Base-by-base conservation (phyloP, 1,139 yeast genomes). In the Arxiozyma slooffiae region DNA sequence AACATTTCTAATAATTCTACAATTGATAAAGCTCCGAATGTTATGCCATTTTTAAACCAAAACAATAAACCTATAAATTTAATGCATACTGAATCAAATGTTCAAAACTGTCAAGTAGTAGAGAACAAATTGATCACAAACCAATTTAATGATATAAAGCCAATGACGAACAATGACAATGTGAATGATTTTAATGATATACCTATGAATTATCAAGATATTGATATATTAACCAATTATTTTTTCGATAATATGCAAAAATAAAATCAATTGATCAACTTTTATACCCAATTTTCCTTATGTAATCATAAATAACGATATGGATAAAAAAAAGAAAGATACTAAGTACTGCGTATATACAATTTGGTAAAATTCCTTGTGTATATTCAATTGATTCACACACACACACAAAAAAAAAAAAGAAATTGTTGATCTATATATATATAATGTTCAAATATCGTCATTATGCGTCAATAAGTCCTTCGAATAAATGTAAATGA, bases 321-420 rank as follows among this genome's bases (percentile, higher is more conserved):
- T n/a, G n/a, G n/a, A n/a, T n/a, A n/a, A n/a, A 7, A 23, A 4
- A 22, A 18, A 9, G n/a, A 43, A 14, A n/a, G 20, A n/a, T n/a
- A n/a, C 16, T 21, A 44, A 22, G 20, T 26, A 16, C 4, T 36
- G 22, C 37, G 46, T 49, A 55, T 22, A 53, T 18, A 44, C 53
- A 53, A 17, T 56, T 54, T 46, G 60, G 60, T 9, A 64, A 44
- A n/a, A 61, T 58, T 2, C 51, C 41, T 54, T 71, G 69, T 34
- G 80, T 66, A 58, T 70, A 75, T 20, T 68, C 73, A 41, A 81
- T 57, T 62, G 88, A 77, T 39, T 83, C n/a, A n/a, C n/a, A n/a
- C n/a, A n/a, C n/a, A n/a, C n/a, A n/a, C n/a, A n/a, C n/a, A n/a
- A n/a, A n/a, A n/a, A n/a, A n/a, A n/a, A n/a, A n/a, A n/a, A n/a